Evolutionary conservation across 1,284 basidiomycete genomes (phyloP), one percentile per base, ranked within the genome.

Genomic region (Ganoderma boninense): DNA sequence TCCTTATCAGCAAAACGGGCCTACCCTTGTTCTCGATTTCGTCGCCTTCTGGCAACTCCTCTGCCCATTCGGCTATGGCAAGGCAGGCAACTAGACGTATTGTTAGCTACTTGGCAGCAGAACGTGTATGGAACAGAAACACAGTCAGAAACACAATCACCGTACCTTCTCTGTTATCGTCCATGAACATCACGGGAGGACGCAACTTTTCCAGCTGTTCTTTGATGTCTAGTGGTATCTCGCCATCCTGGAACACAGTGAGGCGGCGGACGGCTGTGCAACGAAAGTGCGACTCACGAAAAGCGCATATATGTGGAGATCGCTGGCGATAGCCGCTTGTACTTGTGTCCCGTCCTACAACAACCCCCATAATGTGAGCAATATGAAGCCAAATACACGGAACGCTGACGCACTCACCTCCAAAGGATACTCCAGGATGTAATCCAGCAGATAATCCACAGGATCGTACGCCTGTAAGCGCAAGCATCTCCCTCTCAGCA

Each of bases 101-200:
- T 5, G 13, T 63, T 35, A 44, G 11, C 26, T 38, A 4, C n/a
- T 6, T 1, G 16, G 43, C 8, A 16, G 16, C 29, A 32, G 29
- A 4, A 4, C 29, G 29, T 32, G 29, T 32, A 32, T 0, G 3
- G 16, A 16, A 20, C 56, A 13, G 26, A 49, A 5, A 11, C 8
- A 23, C 18, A 4, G 44, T n/a, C n/a, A n/a, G n/a, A n/a, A n/a
- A n/a, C n/a, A n/a, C n/a, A n/a, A n/a, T 20, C n/a, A 14, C 18
- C 13, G 2, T 14, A 71, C 75, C 29, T 49, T 76, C 64, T 65
- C 76, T 60, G 10, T 74, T 73, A 46, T 78, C 68, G 44, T 73
- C 75, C 14, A 75, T 65, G n/a, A 77, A 75, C 57, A 77, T 69
- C 6, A 78, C 71, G 0, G 68, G 65, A 1, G 77, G 77, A 13